Base-by-base conservation (phyloP, 768 basidiomycete species). In the Vishniacozyma victoriae region DNA sequence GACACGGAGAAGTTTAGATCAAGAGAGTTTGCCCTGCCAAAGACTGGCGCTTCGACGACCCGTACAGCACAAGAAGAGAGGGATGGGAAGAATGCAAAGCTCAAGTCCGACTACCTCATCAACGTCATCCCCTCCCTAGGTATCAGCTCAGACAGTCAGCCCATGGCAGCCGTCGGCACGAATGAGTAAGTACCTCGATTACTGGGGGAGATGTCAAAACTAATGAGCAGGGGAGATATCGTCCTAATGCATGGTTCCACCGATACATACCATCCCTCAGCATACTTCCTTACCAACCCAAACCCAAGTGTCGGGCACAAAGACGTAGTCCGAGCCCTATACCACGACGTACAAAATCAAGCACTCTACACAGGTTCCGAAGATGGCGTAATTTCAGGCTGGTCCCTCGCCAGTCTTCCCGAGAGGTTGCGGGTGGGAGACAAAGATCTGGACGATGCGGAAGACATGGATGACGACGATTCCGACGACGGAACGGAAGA, bases 291-390 rank as follows among this genome's bases (percentile, higher is more conserved):
- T 14, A 48, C 67, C 14, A 56, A 53, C 7, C 58, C 61, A 18
- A 50, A 47, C 0, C 27, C 42, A 13, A n/a, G 41, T 9, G 25
- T 56, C 18, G 68, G 68, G 12, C 70, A 72, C 50, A 58, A 59
- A 47, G 70, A 70, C 50, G 70, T 72, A 31, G 53, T 72, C 19
- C 46, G 70, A 27, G 52, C 62, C 36, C 25, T 72, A 33, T 65
- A 62, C 38, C 68, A 72, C 49, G 65, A 68, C 37, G 25, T 57
- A 19, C 35, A 44, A 19, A 64, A 59, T 46, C 54, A 64, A 44
- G 70, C 66, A 3, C 33, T 72, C 2, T 72, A 72, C 51, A 70
- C 68, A 6, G 70, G 70, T 1, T 72, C 68, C 12, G 70, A 72
- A 55, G 68, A 69, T 41, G 67, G 67, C 13, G 57, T 70, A 2